These are phyloP conservation scores for Trichosporon asahii DNA, from an alignment of 1,284 basidiomycete genomes.

Conservation along the genomic window DNA sequence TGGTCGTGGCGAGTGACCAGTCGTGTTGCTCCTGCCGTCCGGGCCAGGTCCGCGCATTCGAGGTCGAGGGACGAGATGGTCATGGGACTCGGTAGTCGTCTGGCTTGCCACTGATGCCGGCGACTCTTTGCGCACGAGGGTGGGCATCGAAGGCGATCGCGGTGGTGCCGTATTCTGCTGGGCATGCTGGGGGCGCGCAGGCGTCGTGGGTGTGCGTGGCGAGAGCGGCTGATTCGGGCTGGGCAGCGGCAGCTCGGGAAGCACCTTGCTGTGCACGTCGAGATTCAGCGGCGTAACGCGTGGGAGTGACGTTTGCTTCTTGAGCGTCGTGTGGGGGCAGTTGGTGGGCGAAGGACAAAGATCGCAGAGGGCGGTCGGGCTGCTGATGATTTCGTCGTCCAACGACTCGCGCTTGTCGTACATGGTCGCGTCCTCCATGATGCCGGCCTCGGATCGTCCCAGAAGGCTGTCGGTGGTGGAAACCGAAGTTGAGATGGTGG, in stretches of 20 bases:
- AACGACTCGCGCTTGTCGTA: slow-evolving; percentile 6
- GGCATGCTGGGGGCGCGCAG: slow-evolving; percentile 3
- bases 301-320: not conserved
- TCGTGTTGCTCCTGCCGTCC: slow-evolving; percentile 1
- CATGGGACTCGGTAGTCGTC: not conserved
- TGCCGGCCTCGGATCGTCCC: not conserved
- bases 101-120: not conserved
- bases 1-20: slow-evolving; percentile 8
- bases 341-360: not conserved
- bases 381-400: slow-evolving; percentile 5
- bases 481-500: slow-evolving; percentile 4
- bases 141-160: slow-evolving; percentile 20
- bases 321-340: not conserved
- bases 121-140: slow-evolving; percentile 1
- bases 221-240: slow-evolving; percentile 9
- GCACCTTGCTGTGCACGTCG: slow-evolving; percentile 11
- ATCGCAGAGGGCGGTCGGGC: slow-evolving; percentile 4
- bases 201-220: slow-evolving; percentile 16
- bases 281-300: not conserved
- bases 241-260: not conserved
- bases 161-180: not conserved
- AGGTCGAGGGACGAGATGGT: not conserved
- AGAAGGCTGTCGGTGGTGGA: slow-evolving; percentile 9
- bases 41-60: not conserved
- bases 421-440: not conserved